phyloP scores from a whole-genome alignment of 352 stramenopile species.

The Phytophthora constricta region DNA sequence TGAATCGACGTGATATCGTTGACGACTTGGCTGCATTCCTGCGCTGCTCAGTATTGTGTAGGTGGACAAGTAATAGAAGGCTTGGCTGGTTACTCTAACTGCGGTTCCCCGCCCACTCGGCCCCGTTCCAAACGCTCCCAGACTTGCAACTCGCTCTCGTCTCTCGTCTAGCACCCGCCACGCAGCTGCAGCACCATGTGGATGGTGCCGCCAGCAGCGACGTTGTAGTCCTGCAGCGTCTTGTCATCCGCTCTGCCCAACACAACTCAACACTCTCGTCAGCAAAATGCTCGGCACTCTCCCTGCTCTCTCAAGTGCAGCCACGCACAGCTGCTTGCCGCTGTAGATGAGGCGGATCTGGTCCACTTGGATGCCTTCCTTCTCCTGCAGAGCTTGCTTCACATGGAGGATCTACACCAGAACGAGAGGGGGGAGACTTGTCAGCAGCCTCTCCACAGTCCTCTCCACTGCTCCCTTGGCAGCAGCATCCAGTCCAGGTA shows the following conservation, averaged over 20 bases:
- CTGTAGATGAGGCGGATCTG: constrained; percentile 96
- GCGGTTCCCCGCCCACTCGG: background rate
- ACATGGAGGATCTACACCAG: constrained; percentile 92
- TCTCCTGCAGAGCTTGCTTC: constrained; percentile 98
- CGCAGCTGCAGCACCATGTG: constrained; percentile 99
- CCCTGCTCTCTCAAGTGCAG: background rate
- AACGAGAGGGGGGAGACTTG: background rate
- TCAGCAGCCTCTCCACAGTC: background rate
- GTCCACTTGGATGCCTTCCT: constrained; percentile 95
- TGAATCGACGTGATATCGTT: too few relatives aligned
- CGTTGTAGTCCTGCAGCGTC: constrained; percentile 97
- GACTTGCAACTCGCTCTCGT: background rate
- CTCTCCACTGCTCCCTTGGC: background rate
- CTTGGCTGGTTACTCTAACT: constrained; percentile 38
- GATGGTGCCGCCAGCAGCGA: constrained; percentile 96
- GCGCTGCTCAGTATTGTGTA: constrained; percentile 13
- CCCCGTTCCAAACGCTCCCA: constrained; percentile 18
- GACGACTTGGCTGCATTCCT: constrained; percentile 20
- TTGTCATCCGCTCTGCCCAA: constrained; percentile 92
- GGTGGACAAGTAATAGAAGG: constrained; percentile 1
- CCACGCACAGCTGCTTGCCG: constrained; percentile 94
- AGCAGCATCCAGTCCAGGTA: background rate
- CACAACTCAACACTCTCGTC: constrained; percentile 10
- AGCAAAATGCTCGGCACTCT: background rate
- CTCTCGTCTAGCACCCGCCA: constrained; percentile 80